phyloP scores from a whole-genome alignment of 345 rosid genomes.

The Anastatica hierochuntica region DNA sequence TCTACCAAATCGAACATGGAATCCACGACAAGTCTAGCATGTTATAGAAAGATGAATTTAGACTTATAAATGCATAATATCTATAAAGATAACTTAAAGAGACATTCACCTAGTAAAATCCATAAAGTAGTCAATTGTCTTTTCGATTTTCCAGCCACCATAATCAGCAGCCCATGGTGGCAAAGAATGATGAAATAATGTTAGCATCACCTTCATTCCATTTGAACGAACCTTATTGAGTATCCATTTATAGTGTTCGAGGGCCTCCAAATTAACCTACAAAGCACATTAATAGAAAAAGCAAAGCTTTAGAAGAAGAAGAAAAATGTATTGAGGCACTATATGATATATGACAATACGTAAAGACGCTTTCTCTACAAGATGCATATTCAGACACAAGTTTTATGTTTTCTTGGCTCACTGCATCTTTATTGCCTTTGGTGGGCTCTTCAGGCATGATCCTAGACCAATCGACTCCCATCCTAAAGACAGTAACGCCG shows the following conservation, averaged over 20 bases:
- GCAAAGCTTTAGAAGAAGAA: too few species aligned
- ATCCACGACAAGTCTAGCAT: constrained; percentile 79
- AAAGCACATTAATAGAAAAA: neutral
- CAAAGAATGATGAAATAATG: constrained; percentile 87
- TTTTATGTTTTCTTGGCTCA: constrained; percentile 32
- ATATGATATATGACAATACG: too few species aligned
- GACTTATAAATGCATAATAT: constrained; percentile 1
- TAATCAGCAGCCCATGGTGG: constrained; percentile 97
- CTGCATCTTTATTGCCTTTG: constrained; percentile 54
- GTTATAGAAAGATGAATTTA: constrained; percentile 13
- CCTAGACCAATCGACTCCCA: constrained; percentile 93
- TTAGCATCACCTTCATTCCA: constrained; percentile 98
- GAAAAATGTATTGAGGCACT: too few species aligned
- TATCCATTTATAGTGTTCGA: constrained; percentile 87
- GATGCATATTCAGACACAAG: constrained; percentile 11
- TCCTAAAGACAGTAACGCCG: constrained; percentile 66
- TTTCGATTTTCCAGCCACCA: constrained; percentile 97
- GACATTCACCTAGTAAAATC: constrained; percentile 65
- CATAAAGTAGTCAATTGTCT: constrained; percentile 78
- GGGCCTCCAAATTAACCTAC: constrained; percentile 80
- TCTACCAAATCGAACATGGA: constrained; percentile 67
- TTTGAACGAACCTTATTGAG: constrained; percentile 55
- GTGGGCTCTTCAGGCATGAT: constrained; percentile 84
- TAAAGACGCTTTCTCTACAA: constrained; percentile 1
- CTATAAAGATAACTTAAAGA: constrained; percentile 2